Evolutionary conservation across 768 basidiomycete species (phyloP), one percentile per base, ranked within the genome.

Genomic region (Boletus pseudo-olivaceus): DNA sequence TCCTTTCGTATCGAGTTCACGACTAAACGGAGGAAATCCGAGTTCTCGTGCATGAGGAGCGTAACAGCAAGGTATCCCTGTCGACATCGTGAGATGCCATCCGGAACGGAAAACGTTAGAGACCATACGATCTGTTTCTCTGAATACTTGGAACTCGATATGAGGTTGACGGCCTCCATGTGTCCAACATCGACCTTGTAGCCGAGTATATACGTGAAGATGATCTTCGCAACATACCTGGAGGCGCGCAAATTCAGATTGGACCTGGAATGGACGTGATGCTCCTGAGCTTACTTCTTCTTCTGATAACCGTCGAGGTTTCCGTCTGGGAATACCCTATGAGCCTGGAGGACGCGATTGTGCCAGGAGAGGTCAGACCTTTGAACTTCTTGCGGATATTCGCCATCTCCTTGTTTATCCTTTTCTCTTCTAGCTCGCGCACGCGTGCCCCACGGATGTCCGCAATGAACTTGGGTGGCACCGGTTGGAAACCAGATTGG

Each of bases 341-440:
- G 49, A 57, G 48, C 42, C 17, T 29, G 39, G 45, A 32, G 43
- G 41, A 47, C n/a, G 39, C 48, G 49, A 48, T 29, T 42, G 34
- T 20, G 39, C 17, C 19, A 66, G 48, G 47, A 56, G 35, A 42
- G 37, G 37, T 14, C 55, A 33, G 45, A 90, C 94, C 93, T 81
- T 98, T 98, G 79, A 99, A 98, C 73, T 96, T 93, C 79, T 97
- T 96, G 56, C 97, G 80, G 58, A 99, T 99, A 65, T 99, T 98
- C 1, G 97, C 97, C 97, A 99, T 98, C 75, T 99, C 97, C 73
- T 98, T 95, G 76, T 99, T 99, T 63, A 99, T 97, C 51, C 97
- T 79, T 75, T 98, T 98, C 80, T 98, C 96, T 69, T 99, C 97
- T 49, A 98, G 75, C 71, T 99, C 97, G 51, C 96, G 84, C 20